These are phyloP conservation scores for Henckelia pumila DNA, from an alignment of 257 asterid species.

Conservation along the genomic window DNA sequence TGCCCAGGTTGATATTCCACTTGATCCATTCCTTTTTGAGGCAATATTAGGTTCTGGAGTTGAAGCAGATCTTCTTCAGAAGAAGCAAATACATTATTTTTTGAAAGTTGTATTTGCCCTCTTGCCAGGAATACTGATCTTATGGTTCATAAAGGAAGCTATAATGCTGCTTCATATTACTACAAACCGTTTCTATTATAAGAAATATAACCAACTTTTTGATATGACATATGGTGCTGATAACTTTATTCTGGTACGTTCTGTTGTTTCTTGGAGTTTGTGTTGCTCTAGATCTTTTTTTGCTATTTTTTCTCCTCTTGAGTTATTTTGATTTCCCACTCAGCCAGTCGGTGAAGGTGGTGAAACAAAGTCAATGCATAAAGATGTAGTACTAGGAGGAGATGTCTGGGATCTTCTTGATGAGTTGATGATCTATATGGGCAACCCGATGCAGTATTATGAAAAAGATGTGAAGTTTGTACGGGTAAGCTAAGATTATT, in stretches of 20 bases:
- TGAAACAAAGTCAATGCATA: conserved; percentile 84
- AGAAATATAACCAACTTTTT: conserved; percentile 80
- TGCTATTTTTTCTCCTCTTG: conserved; percentile 14
- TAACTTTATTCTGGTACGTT: conserved; percentile 81
- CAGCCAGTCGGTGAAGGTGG: conserved; percentile 94
- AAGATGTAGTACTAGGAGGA: conserved; percentile 95
- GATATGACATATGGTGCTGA: conserved; percentile 95
- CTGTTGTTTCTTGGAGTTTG: conserved; percentile 4
- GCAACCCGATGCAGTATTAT: conserved; percentile 92
- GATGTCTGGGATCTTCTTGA: conserved; percentile 99
- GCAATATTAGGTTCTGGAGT: conserved; percentile 83
- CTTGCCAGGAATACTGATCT: conserved; percentile 79
- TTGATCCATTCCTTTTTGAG: conserved; percentile 94
- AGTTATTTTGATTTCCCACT: conserved; percentile 34
- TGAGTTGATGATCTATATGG: conserved; percentile 93
- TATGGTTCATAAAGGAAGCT: conserved; percentile 91
- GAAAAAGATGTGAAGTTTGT: conserved; percentile 92
- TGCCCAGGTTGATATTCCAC: conserved; percentile 91
- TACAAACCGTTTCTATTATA: conserved; percentile 69
- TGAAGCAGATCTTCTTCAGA: conserved; percentile 96
- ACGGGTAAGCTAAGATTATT: conserved; percentile 56
- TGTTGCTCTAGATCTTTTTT: too few relatives aligned
- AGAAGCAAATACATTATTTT: conserved; percentile 80
- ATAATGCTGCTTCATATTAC: conserved; percentile 76
- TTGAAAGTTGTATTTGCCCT: conserved; percentile 72